Conservation (phyloP, 208 protist species). For the Acanthamoeba sp. region DNA sequence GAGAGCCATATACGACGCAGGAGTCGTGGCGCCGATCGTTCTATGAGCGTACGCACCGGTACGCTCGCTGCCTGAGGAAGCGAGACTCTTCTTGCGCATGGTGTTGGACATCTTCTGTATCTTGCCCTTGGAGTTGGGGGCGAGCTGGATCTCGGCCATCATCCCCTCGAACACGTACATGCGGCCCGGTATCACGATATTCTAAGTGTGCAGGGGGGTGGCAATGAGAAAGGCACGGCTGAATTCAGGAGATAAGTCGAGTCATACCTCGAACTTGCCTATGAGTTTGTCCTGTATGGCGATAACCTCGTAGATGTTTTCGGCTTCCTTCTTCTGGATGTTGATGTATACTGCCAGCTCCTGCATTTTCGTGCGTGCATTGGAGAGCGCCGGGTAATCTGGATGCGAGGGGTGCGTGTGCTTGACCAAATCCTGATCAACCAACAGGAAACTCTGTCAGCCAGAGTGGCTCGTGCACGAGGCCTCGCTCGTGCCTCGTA, state of each 20-base stretch:
- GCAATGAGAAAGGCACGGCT: too few relatives aligned
- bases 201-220: not conserved
- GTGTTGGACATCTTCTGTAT: constrained; percentile 18
- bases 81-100: constrained; percentile 1
- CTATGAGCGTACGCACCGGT: not conserved
- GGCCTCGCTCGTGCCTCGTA: not conserved
- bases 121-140: constrained; percentile 12
- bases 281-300: constrained; percentile 79
- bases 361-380: constrained; percentile 81
- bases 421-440: constrained; percentile 78
- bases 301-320: constrained; percentile 85
- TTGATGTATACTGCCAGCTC: constrained; percentile 83
- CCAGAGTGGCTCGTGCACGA: constrained; percentile 23
- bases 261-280: constrained; percentile 72
- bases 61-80: not conserved
- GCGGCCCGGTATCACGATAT: not conserved
- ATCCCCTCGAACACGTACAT: constrained; percentile 41
- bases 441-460: not conserved
- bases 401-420: constrained; percentile 77
- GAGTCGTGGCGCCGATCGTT: not conserved
- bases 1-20: too few relatives aligned
- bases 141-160: not conserved
- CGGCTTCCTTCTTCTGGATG: constrained; percentile 84
- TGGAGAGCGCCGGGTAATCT: constrained; percentile 78
- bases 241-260: not conserved